These are phyloP conservation scores for Echria macrotheca DNA, from an alignment of 495 filamentous ascomycete species.

Conservation along the genomic window DNA sequence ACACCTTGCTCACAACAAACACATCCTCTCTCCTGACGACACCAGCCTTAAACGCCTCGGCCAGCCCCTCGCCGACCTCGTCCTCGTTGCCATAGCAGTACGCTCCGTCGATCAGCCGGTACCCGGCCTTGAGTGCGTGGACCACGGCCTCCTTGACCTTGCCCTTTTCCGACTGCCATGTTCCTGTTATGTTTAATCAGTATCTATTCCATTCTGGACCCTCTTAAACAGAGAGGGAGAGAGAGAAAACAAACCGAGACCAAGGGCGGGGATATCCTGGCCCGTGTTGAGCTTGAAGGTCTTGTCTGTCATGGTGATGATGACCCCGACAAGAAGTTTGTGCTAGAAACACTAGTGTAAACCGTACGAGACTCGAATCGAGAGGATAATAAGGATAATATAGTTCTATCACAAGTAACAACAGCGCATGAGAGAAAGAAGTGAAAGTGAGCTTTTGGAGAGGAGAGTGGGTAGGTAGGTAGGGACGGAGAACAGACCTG, in stretches of 20 bases:
- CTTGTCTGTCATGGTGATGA: conserved; percentile 42
- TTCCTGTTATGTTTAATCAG: conserved; percentile 46
- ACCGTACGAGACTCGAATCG: no score
- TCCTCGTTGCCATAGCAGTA: conserved; percentile 58
- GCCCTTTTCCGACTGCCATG: conserved; percentile 69
- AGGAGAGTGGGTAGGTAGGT: no score
- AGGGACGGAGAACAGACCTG: no score
- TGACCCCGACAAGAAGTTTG: no score
- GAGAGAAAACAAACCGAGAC: conserved; percentile 51
- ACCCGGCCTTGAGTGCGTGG: conserved; percentile 56
- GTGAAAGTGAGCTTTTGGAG: no score
- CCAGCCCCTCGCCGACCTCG: conserved; percentile 50
- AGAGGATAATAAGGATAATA: no score
- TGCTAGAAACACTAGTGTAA: neutral
- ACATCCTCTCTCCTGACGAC: conserved; percentile 69
- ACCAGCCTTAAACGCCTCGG: conserved; percentile 59
- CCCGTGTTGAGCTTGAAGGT: conserved; percentile 73
- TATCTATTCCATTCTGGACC: no score
- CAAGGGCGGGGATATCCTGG: conserved; percentile 67
- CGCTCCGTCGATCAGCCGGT: conserved; percentile 56
- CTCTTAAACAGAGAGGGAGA: conserved; percentile 1
- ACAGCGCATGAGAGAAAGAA: no score
- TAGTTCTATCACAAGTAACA: no score
- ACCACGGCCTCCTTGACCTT: conserved; percentile 50
- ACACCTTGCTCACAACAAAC: conserved; percentile 80